A percentile compares a stretch with the other conserved stretches of the same genome.
phyloP scores from a whole-genome alignment of 768 basidiomycete genomes.

The Suillus americanus region DNA sequence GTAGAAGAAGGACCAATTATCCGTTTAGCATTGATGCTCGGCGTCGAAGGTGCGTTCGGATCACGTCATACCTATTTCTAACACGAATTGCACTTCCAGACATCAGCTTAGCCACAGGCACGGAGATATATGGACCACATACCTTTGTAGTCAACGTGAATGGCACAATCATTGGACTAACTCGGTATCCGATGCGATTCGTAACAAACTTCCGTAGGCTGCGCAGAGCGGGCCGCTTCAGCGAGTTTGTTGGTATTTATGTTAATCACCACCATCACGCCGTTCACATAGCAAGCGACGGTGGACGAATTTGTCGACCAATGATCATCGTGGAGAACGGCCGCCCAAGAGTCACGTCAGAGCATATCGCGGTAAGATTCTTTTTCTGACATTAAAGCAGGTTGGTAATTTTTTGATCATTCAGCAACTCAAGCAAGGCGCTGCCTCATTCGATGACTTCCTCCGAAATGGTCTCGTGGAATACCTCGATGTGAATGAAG shows the following conservation, averaged over 20 bases:
- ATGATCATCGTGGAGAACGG: slow-evolving; percentile 94
- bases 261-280: slow-evolving; percentile 94
- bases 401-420: slow-evolving; percentile 10
- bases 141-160: slow-evolving; percentile 97
- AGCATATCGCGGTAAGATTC: slow-evolving; percentile 71
- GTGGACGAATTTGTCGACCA: slow-evolving; percentile 96
- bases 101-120: slow-evolving; percentile 87
- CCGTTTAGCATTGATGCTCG: slow-evolving; percentile 89
- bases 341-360: slow-evolving; percentile 69
- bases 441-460: slow-evolving; percentile 91
- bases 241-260: slow-evolving; percentile 96
- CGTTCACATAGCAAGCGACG: slow-evolving; percentile 95
- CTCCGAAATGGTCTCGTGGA: slow-evolving; percentile 90
- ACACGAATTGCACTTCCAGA: slow-evolving; percentile 46
- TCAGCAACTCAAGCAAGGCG: slow-evolving; percentile 78
- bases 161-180: slow-evolving; percentile 92
- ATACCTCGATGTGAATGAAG: slow-evolving; percentile 98
- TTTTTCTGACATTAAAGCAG: not conserved
- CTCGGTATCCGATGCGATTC: slow-evolving; percentile 80
- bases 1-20: slow-evolving; percentile 95
- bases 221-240: slow-evolving; percentile 86
- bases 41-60: slow-evolving; percentile 80
- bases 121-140: slow-evolving; percentile 92
- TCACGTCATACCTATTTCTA: slow-evolving; percentile 11
- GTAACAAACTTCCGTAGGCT: slow-evolving; percentile 90